phyloP scores from a whole-genome alignment of 148 eudicot species.

The Amaranthus hypochondriacus region DNA sequence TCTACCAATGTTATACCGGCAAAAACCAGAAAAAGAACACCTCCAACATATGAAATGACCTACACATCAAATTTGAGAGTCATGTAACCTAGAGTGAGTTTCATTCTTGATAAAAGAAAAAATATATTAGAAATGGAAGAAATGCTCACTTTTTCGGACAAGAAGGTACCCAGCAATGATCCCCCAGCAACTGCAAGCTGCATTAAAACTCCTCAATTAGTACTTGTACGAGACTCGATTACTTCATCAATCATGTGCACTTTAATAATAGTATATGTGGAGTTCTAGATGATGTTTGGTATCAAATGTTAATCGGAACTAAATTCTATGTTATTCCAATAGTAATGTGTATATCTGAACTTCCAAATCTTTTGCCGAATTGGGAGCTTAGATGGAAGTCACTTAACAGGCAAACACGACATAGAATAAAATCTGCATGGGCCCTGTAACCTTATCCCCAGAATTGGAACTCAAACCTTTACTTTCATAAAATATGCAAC shows the following conservation, averaged over 20 bases:
- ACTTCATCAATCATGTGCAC: background rate
- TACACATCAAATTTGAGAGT: conserved; percentile 25
- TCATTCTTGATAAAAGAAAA: background rate
- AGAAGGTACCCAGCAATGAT: conserved; percentile 78
- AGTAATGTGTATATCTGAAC: too few species aligned
- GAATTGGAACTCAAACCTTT: too few species aligned
- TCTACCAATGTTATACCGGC: conserved; percentile 74
- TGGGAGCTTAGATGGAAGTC: too few species aligned
- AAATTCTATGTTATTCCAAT: too few species aligned
- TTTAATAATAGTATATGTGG: too few species aligned
- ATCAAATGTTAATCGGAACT: too few species aligned
- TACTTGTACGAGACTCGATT: background rate
- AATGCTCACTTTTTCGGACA: conserved; percentile 79
- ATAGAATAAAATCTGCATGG: too few species aligned
- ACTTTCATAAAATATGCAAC: too few species aligned
- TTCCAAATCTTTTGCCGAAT: too few species aligned
- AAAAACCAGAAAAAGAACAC: conserved; percentile 77
- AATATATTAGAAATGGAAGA: background rate
- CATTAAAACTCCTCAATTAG: conserved; percentile 17
- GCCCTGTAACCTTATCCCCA: too few species aligned
- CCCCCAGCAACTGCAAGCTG: conserved; percentile 98
- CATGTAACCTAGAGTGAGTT: background rate
- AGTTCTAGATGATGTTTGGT: too few species aligned
- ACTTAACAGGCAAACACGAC: too few species aligned
- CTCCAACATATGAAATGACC: conserved; percentile 84